Percentiles rank a stretch among this genome's conserved stretches.
Evolutionary conservation across 306 rosid species (phyloP).

Genomic region (Medicago arabica): DNA sequence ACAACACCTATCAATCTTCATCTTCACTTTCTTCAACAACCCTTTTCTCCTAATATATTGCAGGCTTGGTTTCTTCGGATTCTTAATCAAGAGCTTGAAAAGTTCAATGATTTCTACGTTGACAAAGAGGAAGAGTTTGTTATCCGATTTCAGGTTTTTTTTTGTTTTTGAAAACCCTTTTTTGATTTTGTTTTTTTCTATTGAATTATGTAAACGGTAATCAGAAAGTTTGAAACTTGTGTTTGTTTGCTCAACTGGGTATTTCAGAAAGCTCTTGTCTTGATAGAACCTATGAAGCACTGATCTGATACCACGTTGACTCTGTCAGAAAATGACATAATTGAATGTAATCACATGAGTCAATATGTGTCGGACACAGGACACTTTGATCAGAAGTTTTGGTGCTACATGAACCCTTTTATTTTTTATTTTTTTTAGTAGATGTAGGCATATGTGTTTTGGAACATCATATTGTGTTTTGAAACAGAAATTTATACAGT

Average conservation of each 20-base stretch:
- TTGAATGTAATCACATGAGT: no score
- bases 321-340: no score
- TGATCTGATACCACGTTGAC: no score
- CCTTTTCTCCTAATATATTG: slow-evolving; percentile 42
- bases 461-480: neutral
- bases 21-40: slow-evolving; percentile 38
- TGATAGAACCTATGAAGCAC: slow-evolving; percentile 24
- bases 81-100: slow-evolving; percentile 80
- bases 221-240: neutral
- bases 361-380: no score
- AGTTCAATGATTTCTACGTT: slow-evolving; percentile 85
- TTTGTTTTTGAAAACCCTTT: neutral
- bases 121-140: slow-evolving; percentile 95
- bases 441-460: neutral
- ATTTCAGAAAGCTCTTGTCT: slow-evolving; percentile 24
- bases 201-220: slow-evolving; percentile 4
- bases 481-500: no score
- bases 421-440: no score
- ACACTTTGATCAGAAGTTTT: no score
- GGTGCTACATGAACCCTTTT: neutral
- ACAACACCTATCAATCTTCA: slow-evolving; percentile 3
- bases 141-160: slow-evolving; percentile 82
- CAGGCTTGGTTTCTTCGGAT: slow-evolving; percentile 82
- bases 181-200: neutral
- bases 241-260: slow-evolving; percentile 22